phyloP scores from a whole-genome alignment of 2,329 filamentous ascomycete species.

The Talaromyces sp. region DNA sequence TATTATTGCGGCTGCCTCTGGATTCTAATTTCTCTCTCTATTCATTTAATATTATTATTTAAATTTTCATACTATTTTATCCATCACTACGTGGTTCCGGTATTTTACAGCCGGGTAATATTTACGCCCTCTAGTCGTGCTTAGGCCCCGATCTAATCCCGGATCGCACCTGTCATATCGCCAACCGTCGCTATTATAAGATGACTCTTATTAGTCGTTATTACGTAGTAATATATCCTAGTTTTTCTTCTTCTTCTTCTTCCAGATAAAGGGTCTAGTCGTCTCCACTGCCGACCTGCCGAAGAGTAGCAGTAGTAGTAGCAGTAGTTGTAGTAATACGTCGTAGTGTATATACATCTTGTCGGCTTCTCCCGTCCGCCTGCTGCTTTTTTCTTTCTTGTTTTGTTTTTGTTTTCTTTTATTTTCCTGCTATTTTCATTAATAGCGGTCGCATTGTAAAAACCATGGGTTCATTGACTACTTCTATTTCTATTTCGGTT shows the following conservation, averaged over 20 bases:
- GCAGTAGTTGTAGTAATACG: no score
- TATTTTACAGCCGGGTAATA: not conserved
- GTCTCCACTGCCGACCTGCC: not conserved
- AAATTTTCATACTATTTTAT: no score
- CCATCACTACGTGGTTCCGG: no score
- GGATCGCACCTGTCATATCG: not conserved
- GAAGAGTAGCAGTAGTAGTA: not conserved
- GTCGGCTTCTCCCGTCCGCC: slow-evolving; percentile 11
- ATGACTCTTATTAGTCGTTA: no score
- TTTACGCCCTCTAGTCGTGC: not conserved
- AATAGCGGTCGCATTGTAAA: not conserved
- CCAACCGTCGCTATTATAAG: no score
- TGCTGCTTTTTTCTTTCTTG: slow-evolving; percentile 12
- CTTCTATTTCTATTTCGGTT: not conserved
- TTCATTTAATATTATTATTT: no score
- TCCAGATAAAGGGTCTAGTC: not conserved
- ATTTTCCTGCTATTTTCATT: not conserved
- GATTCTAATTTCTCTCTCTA: no score
- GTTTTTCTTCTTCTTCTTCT: not conserved
- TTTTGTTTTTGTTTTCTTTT: slow-evolving; percentile 7
- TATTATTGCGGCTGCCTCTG: no score
- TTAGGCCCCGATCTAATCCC: not conserved
- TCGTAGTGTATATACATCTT: not conserved
- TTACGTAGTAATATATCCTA: not conserved
- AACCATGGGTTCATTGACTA: not conserved